Evolutionary conservation across 1,284 basidiomycete species (phyloP).

Genomic region (Ceratobasidium papillatum): DNA sequence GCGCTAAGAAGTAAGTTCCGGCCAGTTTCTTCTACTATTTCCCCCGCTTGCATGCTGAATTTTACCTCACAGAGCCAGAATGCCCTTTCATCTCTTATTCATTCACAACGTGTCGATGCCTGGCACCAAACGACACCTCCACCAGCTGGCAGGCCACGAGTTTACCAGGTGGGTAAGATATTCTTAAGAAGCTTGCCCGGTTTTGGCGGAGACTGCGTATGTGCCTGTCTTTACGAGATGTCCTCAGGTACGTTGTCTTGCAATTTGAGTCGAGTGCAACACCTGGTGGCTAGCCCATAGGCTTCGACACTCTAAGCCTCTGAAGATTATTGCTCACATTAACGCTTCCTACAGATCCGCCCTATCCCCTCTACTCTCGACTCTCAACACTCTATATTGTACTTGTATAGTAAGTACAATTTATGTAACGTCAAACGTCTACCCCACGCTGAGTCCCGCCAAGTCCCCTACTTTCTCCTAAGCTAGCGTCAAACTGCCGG

Average conservation of each 20-base stretch:
- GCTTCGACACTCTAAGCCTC: too few species aligned
- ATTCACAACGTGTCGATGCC: not conserved
- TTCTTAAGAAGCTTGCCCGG: constrained; percentile 3
- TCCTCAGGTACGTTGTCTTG: not conserved
- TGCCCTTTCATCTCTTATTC: not conserved
- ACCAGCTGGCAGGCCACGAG: not conserved
- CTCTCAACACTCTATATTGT: too few species aligned
- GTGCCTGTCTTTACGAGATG: not conserved
- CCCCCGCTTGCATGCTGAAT: not conserved
- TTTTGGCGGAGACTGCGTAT: not conserved
- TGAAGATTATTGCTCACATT: not conserved
- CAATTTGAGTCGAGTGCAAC: not conserved
- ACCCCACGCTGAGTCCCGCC: too few species aligned
- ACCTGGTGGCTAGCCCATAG: not conserved
- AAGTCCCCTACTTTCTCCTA: constrained; percentile 67
- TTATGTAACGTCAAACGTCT: too few species aligned
- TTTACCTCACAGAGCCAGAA: not conserved
- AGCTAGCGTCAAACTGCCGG: constrained; percentile 70
- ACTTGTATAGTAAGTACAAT: too few species aligned
- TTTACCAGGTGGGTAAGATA: constrained; percentile 9
- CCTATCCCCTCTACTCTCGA: too few species aligned
- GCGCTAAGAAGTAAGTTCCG: not conserved
- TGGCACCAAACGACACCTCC: not conserved
- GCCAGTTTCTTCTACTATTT: not conserved
- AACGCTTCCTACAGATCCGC: not conserved